Evolutionary conservation across 2,329 filamentous ascomycete species (phyloP).

Genomic region (Exophiala viscosa): DNA sequence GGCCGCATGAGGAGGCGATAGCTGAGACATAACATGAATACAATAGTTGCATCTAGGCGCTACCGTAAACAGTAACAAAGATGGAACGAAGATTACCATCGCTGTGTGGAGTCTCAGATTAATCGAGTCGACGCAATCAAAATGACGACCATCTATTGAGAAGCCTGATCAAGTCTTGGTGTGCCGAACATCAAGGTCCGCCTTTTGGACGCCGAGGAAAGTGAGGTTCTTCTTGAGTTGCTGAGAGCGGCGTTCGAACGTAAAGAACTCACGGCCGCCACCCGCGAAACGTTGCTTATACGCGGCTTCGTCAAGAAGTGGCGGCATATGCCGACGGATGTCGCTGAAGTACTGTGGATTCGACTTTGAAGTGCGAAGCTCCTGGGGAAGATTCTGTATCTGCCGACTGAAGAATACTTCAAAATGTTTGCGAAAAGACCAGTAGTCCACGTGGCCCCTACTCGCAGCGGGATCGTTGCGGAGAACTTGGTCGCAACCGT

Average conservation of each 20-base stretch:
- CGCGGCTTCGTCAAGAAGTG: too few relatives aligned
- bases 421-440: not conserved
- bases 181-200: constrained; percentile 1
- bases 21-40: too few relatives aligned
- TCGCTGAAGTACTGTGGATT: not conserved
- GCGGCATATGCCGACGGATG: not conserved
- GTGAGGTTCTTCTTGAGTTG: not conserved
- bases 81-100: too few relatives aligned
- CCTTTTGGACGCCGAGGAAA: not conserved
- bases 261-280: too few relatives aligned
- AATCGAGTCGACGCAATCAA: too few relatives aligned
- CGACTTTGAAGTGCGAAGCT: not conserved
- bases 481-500: constrained; percentile 31
- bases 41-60: too few relatives aligned
- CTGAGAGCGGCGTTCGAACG: not conserved
- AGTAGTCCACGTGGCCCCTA: constrained; percentile 4
- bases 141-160: not conserved
- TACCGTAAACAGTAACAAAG: too few relatives aligned
- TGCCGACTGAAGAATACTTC: constrained; percentile 4
- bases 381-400: not conserved
- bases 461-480: not conserved
- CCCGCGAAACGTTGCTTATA: too few relatives aligned
- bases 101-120: too few relatives aligned
- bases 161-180: constrained; percentile 6
- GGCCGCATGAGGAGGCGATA: too few relatives aligned